Evolutionary conservation across 192 early-diverging fungal species (phyloP).

Genomic region (Backusella parvicylindrica): DNA sequence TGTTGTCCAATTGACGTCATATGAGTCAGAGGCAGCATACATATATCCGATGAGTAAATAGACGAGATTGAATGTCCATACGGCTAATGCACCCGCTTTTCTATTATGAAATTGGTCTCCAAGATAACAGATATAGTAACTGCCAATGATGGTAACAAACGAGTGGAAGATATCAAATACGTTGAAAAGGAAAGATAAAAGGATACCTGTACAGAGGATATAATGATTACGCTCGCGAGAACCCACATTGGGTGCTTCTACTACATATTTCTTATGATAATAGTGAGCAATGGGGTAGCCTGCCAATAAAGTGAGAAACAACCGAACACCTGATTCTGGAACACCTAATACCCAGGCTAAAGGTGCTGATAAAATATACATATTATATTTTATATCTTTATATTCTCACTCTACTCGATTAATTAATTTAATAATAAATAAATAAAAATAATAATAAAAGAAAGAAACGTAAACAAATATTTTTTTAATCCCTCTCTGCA

Average conservation of each 20-base stretch:
- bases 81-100: conserved; percentile 22
- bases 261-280: conserved; percentile 38
- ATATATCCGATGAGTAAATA: conserved; percentile 49
- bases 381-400: background rate
- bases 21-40: conserved; percentile 41
- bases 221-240: conserved; percentile 42
- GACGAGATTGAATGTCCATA: conserved; percentile 48
- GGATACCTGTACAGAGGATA: conserved; percentile 40
- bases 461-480: background rate
- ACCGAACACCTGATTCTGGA: conserved; percentile 44
- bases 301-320: conserved; percentile 43
- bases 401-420: background rate
- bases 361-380: background rate
- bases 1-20: conserved; percentile 60
- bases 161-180: conserved; percentile 48
- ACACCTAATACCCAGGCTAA: conserved; percentile 31
- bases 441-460: background rate
- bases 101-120: conserved; percentile 30
- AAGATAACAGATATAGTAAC: conserved; percentile 39
- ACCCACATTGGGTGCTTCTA: conserved; percentile 22
- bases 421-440: background rate
- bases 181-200: conserved; percentile 46
- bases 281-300: conserved; percentile 42
- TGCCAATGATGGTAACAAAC: conserved; percentile 38
- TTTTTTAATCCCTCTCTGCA: background rate